Percentiles rank a stretch among this genome's conserved stretches.
Evolutionary conservation across 1,284 basidiomycete genomes (phyloP).

Genomic region (Tilletiopsis washingtonensis): DNA sequence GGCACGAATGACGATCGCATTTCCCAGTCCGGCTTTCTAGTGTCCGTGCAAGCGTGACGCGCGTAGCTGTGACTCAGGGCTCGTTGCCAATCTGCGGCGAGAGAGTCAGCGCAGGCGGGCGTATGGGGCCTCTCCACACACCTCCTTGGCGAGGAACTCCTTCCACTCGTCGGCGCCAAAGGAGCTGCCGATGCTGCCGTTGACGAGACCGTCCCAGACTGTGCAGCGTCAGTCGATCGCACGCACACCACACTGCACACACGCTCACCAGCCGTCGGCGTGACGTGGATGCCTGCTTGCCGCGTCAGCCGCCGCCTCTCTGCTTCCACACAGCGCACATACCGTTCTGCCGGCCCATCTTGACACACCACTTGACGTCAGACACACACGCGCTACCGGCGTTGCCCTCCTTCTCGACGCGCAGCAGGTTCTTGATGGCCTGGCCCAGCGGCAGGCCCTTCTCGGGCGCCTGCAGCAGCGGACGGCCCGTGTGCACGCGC

Average conservation of each 20-base stretch:
- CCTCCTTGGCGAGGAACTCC: slow-evolving; percentile 65
- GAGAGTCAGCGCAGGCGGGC: too few relatives aligned
- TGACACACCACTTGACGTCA: slow-evolving; percentile 68
- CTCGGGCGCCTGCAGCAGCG: slow-evolving; percentile 51
- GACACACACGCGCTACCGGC: slow-evolving; percentile 69
- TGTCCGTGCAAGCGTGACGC: background rate
- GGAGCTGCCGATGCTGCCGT: slow-evolving; percentile 66
- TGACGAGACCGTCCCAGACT: slow-evolving; percentile 60
- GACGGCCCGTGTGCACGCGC: slow-evolving; percentile 40
- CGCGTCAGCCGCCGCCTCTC: too few relatives aligned
- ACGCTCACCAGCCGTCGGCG: slow-evolving; percentile 60
- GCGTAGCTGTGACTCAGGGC: too few relatives aligned
- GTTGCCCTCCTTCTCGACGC: slow-evolving; percentile 60
- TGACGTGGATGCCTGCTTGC: slow-evolving; percentile 85
- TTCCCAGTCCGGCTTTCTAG: too few relatives aligned
- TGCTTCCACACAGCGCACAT: too few relatives aligned
- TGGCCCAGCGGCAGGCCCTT: slow-evolving; percentile 40
- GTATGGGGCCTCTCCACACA: too few relatives aligned
- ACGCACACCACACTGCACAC: background rate
- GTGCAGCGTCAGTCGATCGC: background rate
- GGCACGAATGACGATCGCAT: too few relatives aligned
- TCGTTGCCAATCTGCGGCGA: too few relatives aligned
- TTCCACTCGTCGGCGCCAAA: slow-evolving; percentile 80
- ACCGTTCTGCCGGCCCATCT: slow-evolving; percentile 83
- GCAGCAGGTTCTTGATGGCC: slow-evolving; percentile 59